Base-by-base conservation (phyloP, 1,139 yeast species). In the Kurtzmaniella quercitrusa region DNA sequence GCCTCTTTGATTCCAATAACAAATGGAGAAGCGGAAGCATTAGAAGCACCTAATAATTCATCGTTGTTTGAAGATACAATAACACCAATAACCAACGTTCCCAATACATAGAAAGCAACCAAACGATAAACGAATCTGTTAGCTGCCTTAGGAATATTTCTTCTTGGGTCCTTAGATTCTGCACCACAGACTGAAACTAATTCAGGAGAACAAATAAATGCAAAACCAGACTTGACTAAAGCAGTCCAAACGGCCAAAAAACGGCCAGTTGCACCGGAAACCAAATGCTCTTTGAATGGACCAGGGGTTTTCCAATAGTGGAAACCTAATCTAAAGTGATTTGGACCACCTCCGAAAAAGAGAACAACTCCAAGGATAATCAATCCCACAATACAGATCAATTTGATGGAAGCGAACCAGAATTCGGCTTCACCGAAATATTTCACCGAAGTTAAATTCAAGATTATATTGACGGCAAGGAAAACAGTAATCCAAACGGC, bases 341-440 rank as follows among this genome's bases (percentile, higher is more conserved):
- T 66, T 41, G 85, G 85, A 38, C 74, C 78, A 30, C 79, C 80
- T 20, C 80, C 80, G 49, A 70, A 70, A 51, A 59, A 75, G 48
- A 62, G 61, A 51, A 63, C 76, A 54, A 63, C 61, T n/a, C 75
- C 74, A 43, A 67, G 55, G 36, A 71, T 66, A 42, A 70, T 66
- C 47, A 70, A 61, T 2, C 73, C 73, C 3, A 61, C 51, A 39
- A 68, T 60, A 4, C 70, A 61, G 41, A 68, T 54, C 47, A 71
- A 58, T 46, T 70, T 84, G 45, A 83, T 63, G 26, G 80, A 62
- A 0, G 89, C 87, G 48, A 83, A 68, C 77, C 80, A 78, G 55
- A 79, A 82, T 56, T 82, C 88, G 7, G 82, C 66, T 53, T 82
- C 88, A 32, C 88, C 88, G 52, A 78, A 82, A 38, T 68, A 71